phyloP scores from a whole-genome alignment of 2,329 filamentous ascomycete species.

The Neofusicoccum sp. region DNA sequence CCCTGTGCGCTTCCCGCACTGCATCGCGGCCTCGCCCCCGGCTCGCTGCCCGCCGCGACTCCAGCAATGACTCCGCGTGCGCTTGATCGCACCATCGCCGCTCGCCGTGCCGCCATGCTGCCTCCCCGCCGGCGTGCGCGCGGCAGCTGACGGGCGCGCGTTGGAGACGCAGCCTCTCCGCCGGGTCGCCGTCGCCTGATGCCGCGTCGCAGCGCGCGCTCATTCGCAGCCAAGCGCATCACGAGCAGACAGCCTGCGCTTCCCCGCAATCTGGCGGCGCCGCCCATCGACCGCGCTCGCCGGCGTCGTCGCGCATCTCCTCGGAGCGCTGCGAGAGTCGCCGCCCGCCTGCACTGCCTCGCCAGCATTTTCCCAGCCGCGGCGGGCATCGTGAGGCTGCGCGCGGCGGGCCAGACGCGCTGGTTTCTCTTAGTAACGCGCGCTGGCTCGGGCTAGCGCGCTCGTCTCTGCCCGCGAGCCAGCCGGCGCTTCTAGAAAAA shows the following conservation, averaged over 20 bases:
- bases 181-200: not conserved
- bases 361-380: not conserved
- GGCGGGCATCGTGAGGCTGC: not conserved
- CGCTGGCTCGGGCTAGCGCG: conserved; percentile 6
- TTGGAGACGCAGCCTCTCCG: too few relatives aligned
- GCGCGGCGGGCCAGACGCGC: not conserved
- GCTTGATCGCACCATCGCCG: conserved; percentile 8
- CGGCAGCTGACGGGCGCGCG: too few relatives aligned
- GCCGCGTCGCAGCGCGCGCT: not conserved
- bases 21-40: conserved; percentile 9
- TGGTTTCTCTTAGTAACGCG: conserved; percentile 12
- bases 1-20: conserved; percentile 14
- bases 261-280: not conserved
- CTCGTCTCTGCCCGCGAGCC: not conserved
- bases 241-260: not conserved
- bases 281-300: too few relatives aligned
- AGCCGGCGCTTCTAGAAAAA: conserved; percentile 16
- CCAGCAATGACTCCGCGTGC: conserved; percentile 9
- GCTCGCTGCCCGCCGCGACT: not conserved
- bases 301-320: too few relatives aligned
- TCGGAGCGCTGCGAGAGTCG: not conserved
- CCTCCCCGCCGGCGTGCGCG: too few relatives aligned
- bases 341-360: not conserved
- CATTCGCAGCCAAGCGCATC: not conserved
- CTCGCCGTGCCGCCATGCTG: not conserved